phyloP scores from a whole-genome alignment of 169 alveolate species.

The Eimeria acervulina region DNA sequence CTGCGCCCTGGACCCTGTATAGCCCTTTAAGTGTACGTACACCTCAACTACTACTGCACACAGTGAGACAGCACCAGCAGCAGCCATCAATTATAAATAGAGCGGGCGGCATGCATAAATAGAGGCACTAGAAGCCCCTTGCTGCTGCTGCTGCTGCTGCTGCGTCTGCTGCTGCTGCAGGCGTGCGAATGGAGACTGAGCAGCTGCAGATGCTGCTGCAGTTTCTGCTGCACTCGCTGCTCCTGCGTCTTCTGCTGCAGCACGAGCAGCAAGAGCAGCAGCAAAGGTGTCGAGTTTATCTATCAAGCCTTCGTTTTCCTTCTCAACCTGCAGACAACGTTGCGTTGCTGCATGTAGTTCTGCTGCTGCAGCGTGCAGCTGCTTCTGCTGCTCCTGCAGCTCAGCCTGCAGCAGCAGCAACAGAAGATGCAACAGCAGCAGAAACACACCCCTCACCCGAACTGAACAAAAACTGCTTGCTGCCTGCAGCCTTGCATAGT shows the following conservation, averaged over 20 bases:
- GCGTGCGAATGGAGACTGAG: background rate
- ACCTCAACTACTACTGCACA: slow-evolving; percentile 9
- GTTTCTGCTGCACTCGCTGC: background rate
- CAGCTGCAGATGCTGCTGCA: background rate
- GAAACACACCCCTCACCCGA: background rate
- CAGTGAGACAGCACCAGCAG: background rate
- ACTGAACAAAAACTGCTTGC: background rate
- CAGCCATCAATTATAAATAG: background rate
- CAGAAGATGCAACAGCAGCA: background rate
- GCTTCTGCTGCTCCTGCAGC: slow-evolving; percentile 58
- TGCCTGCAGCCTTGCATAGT: background rate
- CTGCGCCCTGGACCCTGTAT: background rate
- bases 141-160: slow-evolving; percentile 40
- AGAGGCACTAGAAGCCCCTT: background rate
- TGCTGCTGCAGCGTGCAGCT: slow-evolving; percentile 35
- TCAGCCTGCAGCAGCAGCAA: slow-evolving; percentile 51
- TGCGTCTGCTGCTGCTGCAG: slow-evolving; percentile 16
- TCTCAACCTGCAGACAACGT: slow-evolving; percentile 16
- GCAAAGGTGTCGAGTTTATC: slow-evolving; percentile 30
- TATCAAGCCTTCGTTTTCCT: slow-evolving; percentile 9
- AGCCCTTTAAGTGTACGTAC: background rate
- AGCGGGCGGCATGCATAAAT: background rate
- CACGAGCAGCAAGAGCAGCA: slow-evolving; percentile 74
- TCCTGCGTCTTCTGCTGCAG: slow-evolving; percentile 24
- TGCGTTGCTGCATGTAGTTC: slow-evolving; percentile 27